phyloP scores from a whole-genome alignment of 371 early-diverging fungal genomes.

The Saksenaea vasiformis region DNA sequence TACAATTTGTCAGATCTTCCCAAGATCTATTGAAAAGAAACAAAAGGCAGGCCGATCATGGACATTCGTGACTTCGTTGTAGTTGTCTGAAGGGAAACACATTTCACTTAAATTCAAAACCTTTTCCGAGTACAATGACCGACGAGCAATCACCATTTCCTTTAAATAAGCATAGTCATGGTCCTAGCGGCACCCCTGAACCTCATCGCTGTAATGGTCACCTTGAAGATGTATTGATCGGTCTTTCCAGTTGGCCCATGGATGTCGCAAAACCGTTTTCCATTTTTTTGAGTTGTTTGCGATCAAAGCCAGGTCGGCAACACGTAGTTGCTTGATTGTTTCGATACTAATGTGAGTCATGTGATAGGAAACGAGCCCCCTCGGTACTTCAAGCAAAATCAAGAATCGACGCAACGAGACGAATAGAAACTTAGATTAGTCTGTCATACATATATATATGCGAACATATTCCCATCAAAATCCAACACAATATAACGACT shows the following conservation, averaged over 20 bases:
- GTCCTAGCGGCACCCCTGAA: conserved; percentile 18
- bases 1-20: too few relatives aligned
- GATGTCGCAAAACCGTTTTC: conserved; percentile 49
- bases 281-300: conserved; percentile 32
- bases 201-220: conserved; percentile 49
- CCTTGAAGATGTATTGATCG: conserved; percentile 47
- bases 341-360: not conserved
- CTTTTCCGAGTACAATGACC: not conserved
- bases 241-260: conserved; percentile 46
- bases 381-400: not conserved
- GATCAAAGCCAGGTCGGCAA: conserved; percentile 32
- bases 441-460: not conserved
- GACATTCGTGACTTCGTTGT: too few relatives aligned
- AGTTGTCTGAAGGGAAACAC: not conserved
- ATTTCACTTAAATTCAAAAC: not conserved
- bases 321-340: not conserved
- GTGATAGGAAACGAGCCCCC: not conserved
- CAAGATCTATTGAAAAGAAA: too few relatives aligned
- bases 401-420: not conserved
- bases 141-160: conserved; percentile 3
- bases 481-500: too few relatives aligned
- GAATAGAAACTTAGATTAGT: not conserved
- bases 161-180: conserved; percentile 36
- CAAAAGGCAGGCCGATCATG: too few relatives aligned
- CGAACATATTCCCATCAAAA: not conserved